Evolutionary conservation across 768 basidiomycete genomes (phyloP).

Genomic region (Suillus weaverae): DNA sequence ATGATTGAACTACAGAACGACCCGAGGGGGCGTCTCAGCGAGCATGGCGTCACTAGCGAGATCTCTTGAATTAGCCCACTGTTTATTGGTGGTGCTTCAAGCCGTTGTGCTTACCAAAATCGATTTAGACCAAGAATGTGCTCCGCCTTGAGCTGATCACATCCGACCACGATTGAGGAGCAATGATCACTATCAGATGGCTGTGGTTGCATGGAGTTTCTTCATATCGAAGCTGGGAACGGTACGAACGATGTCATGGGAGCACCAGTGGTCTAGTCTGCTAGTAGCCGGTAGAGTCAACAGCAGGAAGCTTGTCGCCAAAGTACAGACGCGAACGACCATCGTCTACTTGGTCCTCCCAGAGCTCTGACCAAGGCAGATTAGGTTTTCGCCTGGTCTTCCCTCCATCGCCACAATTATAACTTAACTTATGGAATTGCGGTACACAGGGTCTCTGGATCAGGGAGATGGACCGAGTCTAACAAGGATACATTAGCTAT

Average conservation of each 20-base stretch:
- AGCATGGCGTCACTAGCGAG: neutral
- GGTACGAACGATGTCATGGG: neutral
- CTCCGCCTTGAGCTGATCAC: neutral
- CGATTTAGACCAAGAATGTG: neutral
- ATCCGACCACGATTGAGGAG: neutral
- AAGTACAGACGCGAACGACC: neutral
- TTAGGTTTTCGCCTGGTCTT: neutral
- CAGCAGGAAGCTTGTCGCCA: neutral
- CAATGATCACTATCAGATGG: neutral
- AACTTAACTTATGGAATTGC: neutral
- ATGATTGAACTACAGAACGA: neutral
- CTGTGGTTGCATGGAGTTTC: neutral
- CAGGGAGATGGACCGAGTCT: neutral
- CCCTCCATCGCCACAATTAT: neutral
- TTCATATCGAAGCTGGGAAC: neutral
- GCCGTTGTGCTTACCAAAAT: neutral
- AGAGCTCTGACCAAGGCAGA: neutral
- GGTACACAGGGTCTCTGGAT: neutral
- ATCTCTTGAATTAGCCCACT: neutral
- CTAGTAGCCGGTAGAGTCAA: neutral
- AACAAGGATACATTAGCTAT: neutral
- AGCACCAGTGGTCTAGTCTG: neutral
- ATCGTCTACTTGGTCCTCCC: neutral
- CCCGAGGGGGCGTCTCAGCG: neutral
- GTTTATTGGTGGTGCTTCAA: neutral